Conservation (phyloP, 2,329 filamentous ascomycete species). For the Hymenoscyphus infarciens region DNA sequence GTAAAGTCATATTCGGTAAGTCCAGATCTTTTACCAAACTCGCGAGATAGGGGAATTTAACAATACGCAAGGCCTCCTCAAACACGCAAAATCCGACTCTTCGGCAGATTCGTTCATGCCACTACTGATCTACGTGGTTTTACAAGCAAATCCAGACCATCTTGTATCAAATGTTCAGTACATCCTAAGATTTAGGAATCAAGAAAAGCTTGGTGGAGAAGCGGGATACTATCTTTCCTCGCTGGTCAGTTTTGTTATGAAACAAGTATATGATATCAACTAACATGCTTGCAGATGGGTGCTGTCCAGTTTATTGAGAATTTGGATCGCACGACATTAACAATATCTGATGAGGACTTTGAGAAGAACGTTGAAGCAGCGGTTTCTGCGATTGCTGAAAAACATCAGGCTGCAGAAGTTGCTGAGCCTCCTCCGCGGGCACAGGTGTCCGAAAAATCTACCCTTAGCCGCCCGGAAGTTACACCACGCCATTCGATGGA, state of each 20-base stretch:
- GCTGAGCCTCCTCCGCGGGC: conserved; percentile 38
- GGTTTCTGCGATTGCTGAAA: conserved; percentile 92
- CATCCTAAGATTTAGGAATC: conserved; percentile 92
- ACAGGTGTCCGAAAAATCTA: conserved; percentile 43
- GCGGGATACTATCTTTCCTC: conserved; percentile 98
- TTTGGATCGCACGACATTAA: conserved; percentile 88
- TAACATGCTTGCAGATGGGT: conserved; percentile 62
- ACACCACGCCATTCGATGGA: conserved; percentile 58
- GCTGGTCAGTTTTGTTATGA: conserved; percentile 52
- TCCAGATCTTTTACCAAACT: conserved; percentile 4
- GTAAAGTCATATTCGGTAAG: conserved; percentile 96
- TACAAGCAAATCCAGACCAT: conserved; percentile 92
- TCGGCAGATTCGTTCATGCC: conserved; percentile 96
- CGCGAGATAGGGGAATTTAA: conserved; percentile 20
- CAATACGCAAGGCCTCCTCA: conserved; percentile 63
- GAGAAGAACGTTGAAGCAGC: conserved; percentile 94
- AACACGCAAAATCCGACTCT: conserved; percentile 88
- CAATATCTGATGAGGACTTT: conserved; percentile 92
- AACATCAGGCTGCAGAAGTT: conserved; percentile 60
- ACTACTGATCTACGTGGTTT: conserved; percentile 89
- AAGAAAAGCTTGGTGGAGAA: conserved; percentile 96
- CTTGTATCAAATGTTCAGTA: conserved; percentile 98
- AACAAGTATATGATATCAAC: conserved; percentile 6
- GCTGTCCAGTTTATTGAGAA: conserved; percentile 96
- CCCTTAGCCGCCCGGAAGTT: conserved; percentile 52